Conservation (phyloP, 1,284 basidiomycete genomes). For the Wolfiporia cocos region DNA sequence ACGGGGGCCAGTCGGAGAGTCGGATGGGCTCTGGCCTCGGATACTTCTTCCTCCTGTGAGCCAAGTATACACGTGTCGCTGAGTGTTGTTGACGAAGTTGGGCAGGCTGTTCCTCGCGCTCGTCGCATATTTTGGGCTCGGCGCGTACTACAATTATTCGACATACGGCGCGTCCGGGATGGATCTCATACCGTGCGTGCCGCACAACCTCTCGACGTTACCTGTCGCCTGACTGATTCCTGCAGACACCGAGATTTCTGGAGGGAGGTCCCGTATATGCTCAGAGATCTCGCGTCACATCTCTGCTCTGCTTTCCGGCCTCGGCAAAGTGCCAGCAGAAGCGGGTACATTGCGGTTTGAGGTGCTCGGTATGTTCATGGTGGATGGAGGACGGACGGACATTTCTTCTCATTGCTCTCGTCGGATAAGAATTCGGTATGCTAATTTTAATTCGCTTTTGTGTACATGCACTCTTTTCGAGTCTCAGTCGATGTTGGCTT, state of each 20-base stretch:
- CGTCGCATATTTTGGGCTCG: constrained; percentile 62
- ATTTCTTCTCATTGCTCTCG: too few species aligned
- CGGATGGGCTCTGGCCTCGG: constrained; percentile 68
- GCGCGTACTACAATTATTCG: constrained; percentile 80
- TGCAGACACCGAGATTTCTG: constrained; percentile 80
- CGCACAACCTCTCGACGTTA: not conserved
- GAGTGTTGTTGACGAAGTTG: too few species aligned
- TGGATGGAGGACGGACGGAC: too few species aligned
- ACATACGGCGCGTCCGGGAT: constrained; percentile 74
- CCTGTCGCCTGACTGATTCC: not conserved
- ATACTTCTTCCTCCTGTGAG: constrained; percentile 80
- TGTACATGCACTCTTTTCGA: too few species aligned
- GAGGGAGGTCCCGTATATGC: constrained; percentile 81
- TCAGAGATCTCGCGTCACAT: constrained; percentile 69
- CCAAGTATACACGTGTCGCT: too few species aligned
- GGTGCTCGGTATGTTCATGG: too few species aligned
- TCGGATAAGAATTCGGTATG: too few species aligned
- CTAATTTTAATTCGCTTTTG: too few species aligned
- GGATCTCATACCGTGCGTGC: constrained; percentile 74
- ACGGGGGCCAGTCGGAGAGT: constrained; percentile 27
- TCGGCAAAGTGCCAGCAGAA: constrained; percentile 51
- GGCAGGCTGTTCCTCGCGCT: constrained; percentile 61
- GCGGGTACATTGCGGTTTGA: constrained; percentile 74
- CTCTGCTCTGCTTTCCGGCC: constrained; percentile 67
- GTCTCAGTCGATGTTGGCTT: too few species aligned